A percentile compares a stretch with the other conserved stretches of the same genome.
These are phyloP conservation scores for Auricularia auricula-judae DNA, from an alignment of 768 basidiomycete species.

Conservation along the genomic window DNA sequence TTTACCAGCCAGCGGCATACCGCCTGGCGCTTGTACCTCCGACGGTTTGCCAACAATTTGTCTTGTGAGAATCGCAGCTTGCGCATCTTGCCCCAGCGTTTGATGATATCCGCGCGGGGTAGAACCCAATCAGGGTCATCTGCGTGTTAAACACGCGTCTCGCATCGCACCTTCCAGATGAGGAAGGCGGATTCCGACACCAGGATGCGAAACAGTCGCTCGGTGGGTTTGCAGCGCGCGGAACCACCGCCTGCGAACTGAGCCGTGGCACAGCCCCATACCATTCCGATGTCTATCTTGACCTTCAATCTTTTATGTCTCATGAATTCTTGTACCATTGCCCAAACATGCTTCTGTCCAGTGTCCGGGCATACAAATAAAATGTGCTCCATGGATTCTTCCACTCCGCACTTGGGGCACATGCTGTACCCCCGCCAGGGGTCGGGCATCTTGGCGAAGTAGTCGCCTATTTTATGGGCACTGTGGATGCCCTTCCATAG, in stretches of 20 bases:
- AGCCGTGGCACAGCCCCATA: not conserved
- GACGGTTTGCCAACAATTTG: not conserved
- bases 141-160: not conserved
- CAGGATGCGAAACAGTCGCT: not conserved
- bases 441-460: slow-evolving; percentile 5
- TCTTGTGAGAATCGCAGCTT: not conserved
- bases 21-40: not conserved
- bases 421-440: slow-evolving; percentile 2
- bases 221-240: not conserved
- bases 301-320: not conserved
- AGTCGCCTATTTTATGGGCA: slow-evolving; percentile 10
- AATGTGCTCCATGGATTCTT: slow-evolving; percentile 14
- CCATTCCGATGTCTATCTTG: not conserved
- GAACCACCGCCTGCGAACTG: not conserved
- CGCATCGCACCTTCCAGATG: not conserved
- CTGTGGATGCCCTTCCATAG: slow-evolving; percentile 13
- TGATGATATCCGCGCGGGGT: not conserved
- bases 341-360: slow-evolving; percentile 11
- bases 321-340: slow-evolving; percentile 4
- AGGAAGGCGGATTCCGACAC: not conserved
- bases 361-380: slow-evolving; percentile 11
- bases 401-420: slow-evolving; percentile 9
- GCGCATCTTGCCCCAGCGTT: not conserved
- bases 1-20: not conserved
- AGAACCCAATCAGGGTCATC: not conserved